Conservation (phyloP, 805 yeast species). For the Saccharomycopsis synnaedendra region DNA sequence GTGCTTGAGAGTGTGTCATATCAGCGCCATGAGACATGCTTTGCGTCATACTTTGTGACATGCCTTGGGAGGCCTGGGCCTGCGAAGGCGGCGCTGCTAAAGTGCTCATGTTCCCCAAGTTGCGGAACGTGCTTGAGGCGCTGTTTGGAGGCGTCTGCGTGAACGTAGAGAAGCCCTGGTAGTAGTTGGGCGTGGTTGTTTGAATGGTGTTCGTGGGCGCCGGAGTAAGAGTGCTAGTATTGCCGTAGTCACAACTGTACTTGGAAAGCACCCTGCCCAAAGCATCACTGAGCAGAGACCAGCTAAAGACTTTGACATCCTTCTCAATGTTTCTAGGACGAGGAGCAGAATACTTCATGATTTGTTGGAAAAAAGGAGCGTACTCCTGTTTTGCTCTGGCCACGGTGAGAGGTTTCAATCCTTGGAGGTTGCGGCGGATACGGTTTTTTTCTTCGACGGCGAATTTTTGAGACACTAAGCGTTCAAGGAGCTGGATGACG, state of each 20-base stretch:
- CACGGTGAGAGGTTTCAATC: constrained; percentile 36
- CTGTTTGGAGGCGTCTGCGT: background rate
- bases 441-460: constrained; percentile 61
- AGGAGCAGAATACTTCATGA: constrained; percentile 53
- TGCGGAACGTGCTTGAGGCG: background rate
- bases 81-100: no score
- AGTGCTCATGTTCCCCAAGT: no score
- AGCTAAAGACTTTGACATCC: constrained; percentile 53
- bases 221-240: no score
- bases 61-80: no score
- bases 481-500: constrained; percentile 43
- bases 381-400: background rate
- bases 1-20: no score
- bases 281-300: constrained; percentile 44
- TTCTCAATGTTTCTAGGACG: constrained; percentile 61
- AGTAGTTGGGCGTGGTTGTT: background rate
- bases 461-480: constrained; percentile 41
- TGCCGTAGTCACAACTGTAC: constrained; percentile 23
- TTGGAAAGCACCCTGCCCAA: constrained; percentile 47
- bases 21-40: no score
- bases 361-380: constrained; percentile 28
- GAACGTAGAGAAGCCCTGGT: background rate
- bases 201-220: background rate
- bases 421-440: constrained; percentile 55
- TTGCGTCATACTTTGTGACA: no score